Evolutionary conservation across 768 basidiomycete genomes (phyloP).

Genomic region (Trametes coccinea): DNA sequence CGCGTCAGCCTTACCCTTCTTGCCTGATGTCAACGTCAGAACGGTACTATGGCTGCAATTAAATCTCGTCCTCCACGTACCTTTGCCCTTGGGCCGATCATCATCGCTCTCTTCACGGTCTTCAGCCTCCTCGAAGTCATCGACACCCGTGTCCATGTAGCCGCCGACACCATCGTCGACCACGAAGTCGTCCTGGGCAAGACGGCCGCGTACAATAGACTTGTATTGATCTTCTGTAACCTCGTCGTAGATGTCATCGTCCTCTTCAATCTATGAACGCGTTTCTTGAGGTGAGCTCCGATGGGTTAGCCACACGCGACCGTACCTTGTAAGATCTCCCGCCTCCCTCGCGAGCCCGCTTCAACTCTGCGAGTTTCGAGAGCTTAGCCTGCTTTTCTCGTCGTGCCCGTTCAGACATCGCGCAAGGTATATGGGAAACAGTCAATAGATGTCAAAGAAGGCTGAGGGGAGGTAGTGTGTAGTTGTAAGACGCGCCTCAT

Average conservation of each 20-base stretch:
- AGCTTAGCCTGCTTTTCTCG: constrained; percentile 31
- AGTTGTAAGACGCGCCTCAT: constrained; percentile 22
- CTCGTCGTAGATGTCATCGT: constrained; percentile 80
- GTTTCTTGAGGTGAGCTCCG: constrained; percentile 6
- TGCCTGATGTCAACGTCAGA: constrained; percentile 30
- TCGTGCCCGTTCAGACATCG: constrained; percentile 32
- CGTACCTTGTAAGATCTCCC: constrained; percentile 58
- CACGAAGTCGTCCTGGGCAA: constrained; percentile 91
- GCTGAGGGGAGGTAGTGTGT: neutral
- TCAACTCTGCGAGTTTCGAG: constrained; percentile 60
- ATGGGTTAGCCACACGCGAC: constrained; percentile 20
- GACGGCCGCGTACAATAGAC: constrained; percentile 76
- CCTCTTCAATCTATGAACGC: constrained; percentile 47
- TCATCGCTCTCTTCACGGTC: constrained; percentile 62
- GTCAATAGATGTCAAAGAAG: neutral
- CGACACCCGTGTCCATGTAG: constrained; percentile 96
- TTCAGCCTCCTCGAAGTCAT: constrained; percentile 77
- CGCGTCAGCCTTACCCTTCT: constrained; percentile 43
- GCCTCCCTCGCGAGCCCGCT: constrained; percentile 60
- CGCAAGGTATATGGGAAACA: neutral
- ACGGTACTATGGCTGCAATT: neutral
- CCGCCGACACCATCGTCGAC: constrained; percentile 90
- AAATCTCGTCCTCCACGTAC: constrained; percentile 26
- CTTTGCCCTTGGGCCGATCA: constrained; percentile 40
- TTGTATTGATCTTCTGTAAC: constrained; percentile 89